phyloP scores from a whole-genome alignment of 768 basidiomycete species.

The Hortiboletus flavorubellus region DNA sequence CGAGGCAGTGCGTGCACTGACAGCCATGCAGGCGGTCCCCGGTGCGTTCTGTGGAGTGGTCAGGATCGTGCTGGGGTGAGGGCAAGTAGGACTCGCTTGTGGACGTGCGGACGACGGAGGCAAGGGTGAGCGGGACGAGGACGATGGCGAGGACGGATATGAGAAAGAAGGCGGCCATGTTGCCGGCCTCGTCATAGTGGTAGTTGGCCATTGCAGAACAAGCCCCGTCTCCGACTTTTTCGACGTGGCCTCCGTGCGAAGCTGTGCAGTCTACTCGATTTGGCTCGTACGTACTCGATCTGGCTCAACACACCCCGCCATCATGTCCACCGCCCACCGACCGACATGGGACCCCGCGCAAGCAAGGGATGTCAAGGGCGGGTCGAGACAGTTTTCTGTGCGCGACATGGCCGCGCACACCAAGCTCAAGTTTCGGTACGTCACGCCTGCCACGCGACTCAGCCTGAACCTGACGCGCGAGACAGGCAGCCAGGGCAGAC shows the following conservation, averaged over 20 bases:
- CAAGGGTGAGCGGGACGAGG: conserved; percentile 73
- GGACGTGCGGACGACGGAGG: conserved; percentile 38
- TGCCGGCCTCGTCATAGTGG: conserved; percentile 82
- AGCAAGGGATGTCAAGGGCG: conserved; percentile 87
- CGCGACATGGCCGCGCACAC: conserved; percentile 95
- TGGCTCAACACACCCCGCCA: neutral
- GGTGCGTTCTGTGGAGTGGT: conserved; percentile 31
- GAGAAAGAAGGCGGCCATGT: conserved; percentile 87
- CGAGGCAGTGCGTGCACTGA: conserved; percentile 57
- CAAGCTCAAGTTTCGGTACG: conserved; percentile 94
- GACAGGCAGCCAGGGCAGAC: conserved; percentile 87
- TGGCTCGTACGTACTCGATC: too few species aligned
- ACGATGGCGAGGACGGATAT: conserved; percentile 85
- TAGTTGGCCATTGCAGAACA: conserved; percentile 58
- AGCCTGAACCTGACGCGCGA: neutral
- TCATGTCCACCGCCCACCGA: conserved; percentile 88
- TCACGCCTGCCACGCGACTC: neutral
- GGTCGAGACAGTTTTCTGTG: conserved; percentile 89
- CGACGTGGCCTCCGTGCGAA: conserved; percentile 23
- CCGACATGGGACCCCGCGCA: conserved; percentile 98
- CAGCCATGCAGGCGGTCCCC: conserved; percentile 44
- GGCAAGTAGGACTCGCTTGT: conserved; percentile 39
- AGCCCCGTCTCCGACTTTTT: neutral
- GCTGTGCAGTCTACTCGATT: too few species aligned
- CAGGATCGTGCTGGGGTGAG: neutral